Evolutionary conservation across 2,329 filamentous ascomycete genomes (phyloP).

Genomic region (Westerdykella ornata): DNA sequence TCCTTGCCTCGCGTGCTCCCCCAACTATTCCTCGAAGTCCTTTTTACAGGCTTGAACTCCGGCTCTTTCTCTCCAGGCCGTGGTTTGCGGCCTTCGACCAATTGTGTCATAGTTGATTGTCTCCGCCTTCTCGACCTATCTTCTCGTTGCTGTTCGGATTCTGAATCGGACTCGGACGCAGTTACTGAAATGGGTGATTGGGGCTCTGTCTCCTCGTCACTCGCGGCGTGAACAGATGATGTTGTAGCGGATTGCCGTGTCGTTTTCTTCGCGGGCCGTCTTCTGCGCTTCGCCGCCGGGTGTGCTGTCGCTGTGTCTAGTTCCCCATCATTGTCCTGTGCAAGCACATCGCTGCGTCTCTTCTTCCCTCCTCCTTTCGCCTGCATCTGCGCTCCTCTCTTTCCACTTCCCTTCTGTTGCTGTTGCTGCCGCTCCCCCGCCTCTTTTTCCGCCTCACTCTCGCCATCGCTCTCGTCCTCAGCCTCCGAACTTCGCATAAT

Average conservation of each 20-base stretch:
- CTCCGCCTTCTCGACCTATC: conserved; percentile 13
- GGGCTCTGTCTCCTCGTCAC: too few relatives aligned
- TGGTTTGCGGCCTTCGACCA: conserved; percentile 22
- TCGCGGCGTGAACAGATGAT: too few relatives aligned
- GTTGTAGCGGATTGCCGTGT: too few relatives aligned
- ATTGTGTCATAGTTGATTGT: conserved; percentile 35
- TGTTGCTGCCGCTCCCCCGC: conserved; percentile 6
- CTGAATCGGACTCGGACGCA: conserved; percentile 4
- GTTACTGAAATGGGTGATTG: not conserved
- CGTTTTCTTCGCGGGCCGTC: conserved; percentile 1
- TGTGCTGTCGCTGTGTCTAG: conserved; percentile 1
- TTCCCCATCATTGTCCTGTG: not conserved
- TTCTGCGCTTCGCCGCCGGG: conserved; percentile 16
- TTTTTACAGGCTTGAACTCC: conserved; percentile 16
- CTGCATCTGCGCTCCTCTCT: not conserved
- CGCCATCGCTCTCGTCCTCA: conserved; percentile 3
- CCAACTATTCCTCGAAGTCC: conserved; percentile 17
- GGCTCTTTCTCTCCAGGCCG: conserved; percentile 15
- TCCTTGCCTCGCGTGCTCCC: conserved; percentile 10
- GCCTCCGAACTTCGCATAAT: conserved; percentile 9
- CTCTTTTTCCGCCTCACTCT: not conserved
- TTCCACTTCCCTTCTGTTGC: conserved; percentile 1
- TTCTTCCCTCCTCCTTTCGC: conserved; percentile 12
- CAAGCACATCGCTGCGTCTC: conserved; percentile 8
- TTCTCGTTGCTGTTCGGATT: conserved; percentile 2